Base-by-base conservation (phyloP, 441 rosid species). In the Eutrema salsugineum region DNA sequence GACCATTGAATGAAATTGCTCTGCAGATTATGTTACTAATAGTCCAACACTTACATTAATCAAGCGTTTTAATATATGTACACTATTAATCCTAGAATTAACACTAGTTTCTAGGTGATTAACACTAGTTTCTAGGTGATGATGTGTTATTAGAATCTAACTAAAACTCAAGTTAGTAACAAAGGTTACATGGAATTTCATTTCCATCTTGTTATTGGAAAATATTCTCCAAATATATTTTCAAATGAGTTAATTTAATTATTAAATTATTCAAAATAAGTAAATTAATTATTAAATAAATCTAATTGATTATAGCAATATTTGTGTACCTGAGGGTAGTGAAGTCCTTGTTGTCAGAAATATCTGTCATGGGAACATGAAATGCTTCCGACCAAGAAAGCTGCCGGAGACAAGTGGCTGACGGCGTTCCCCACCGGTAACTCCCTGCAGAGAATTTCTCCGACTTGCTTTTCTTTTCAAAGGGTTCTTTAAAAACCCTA, bases 321-420 rank as follows among this genome's bases (percentile, higher is more conserved):
- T 42, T 57, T 9, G 56, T 42, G 76, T 86, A 92, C 99, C 98
- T 87, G 83, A 92, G 84, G 67, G 51, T 63, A 22, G 65, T 72
- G 78, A 70, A 63, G 47, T 79, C 81, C 65, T 64, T 58, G 27
- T 82, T 78, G 73, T 72, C 56, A 8, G 83, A 79, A 55, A 90
- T 73, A 69, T 87, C 96, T 20, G 83, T 67, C 90, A 90, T 78
- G 38, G 94, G 93, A 64, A 92, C 82, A 73, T 94, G 98, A 81
- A 92, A 94, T 38, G 97, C 98, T 81, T 94, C 99, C 0, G 93
- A 92, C 99, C 98, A 94, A 5, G 98, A 81, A 27, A 94, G 68
- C 57, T 91, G 96, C 70, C 69, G 53, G 63, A 87, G 77, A 66
- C 83, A 81, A 28, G 94, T 90, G 6, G 99, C 99, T 1, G 88